Base-by-base conservation (phyloP, 768 basidiomycete species). In the Atractiella rhizophila region DNA sequence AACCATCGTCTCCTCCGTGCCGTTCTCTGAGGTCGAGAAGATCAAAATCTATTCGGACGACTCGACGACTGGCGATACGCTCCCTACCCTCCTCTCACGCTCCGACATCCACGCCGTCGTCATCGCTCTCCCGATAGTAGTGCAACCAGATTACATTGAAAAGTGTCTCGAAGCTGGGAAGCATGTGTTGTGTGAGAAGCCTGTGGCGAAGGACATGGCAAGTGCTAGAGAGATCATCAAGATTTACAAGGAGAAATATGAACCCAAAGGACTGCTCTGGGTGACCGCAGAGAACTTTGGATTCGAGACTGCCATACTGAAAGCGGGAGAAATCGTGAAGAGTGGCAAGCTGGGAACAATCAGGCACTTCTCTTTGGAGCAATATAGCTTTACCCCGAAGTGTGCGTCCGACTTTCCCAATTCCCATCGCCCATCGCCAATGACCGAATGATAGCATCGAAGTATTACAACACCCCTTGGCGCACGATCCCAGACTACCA, bases 161-260 rank as follows among this genome's bases (percentile, higher is more conserved):
- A 68, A 67, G 51, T 52, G 53, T 0, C 43, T 52, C 33, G 42
- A 53, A 34, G 75, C 77, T 3, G 77, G 81, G 21, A 88, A 86
- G 60, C 77, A 85, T 54, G 79, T 86, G 36, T 55, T 85, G 45
- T 75, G 74, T 57, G 82, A 88, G 63, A 86, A 86, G 54, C 83
- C 83, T 5, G 66, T 83, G 12, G 78, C 71, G 3, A 64, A 71
- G 30, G 73, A 76, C 51, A 69, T 82, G 33, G 64, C 64, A 23
- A 59, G 61, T 2, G 81, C 75, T 0, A 58, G 69, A 34, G 61
- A 63, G 45, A 63, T 83, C 36, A 73, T 85, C 55, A 61, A 66
- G 27, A 64, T 61, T 28, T 85, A 79, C 57, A 68, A 76, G 48
- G 56, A 58, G 39, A 60, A 63, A 37, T 80, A 70, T 60, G 70